phyloP scores from a whole-genome alignment of 768 basidiomycete genomes.

The Leccinum disarticulatum region DNA sequence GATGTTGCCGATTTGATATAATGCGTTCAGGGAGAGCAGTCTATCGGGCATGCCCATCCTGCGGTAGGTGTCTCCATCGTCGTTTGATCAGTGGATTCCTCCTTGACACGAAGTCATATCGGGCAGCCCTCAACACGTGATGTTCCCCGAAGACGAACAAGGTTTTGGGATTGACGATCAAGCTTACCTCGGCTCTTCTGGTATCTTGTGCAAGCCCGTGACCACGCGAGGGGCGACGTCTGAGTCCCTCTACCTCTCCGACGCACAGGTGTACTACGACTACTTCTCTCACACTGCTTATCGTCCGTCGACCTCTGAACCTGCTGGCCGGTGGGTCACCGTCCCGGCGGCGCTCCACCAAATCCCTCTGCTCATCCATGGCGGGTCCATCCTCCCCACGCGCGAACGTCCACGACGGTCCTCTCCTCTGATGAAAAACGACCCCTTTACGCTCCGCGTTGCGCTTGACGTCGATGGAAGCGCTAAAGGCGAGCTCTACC shows the following conservation, averaged over 20 bases:
- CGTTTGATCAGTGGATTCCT: neutral
- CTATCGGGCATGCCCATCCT: constrained; percentile 80
- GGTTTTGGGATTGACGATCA: constrained; percentile 95
- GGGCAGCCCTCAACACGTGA: constrained; percentile 87
- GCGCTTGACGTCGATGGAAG: constrained; percentile 59
- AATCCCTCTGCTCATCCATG: constrained; percentile 84
- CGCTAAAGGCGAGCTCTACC: constrained; percentile 86
- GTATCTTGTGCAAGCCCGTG: constrained; percentile 90
- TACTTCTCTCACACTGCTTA: constrained; percentile 77
- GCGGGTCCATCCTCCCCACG: constrained; percentile 86
- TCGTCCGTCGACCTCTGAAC: constrained; percentile 48
- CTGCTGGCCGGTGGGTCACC: constrained; percentile 63
- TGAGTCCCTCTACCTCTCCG: constrained; percentile 78
- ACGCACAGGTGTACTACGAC: constrained; percentile 93
- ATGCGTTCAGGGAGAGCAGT: constrained; percentile 89
- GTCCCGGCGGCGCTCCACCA: constrained; percentile 79
- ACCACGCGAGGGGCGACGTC: constrained; percentile 69
- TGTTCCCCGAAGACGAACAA: constrained; percentile 84
- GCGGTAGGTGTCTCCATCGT: constrained; percentile 47
- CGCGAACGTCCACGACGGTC: constrained; percentile 86
- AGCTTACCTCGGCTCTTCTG: constrained; percentile 86
- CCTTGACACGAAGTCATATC: neutral
- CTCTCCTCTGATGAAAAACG: constrained; percentile 82
- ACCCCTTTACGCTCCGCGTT: constrained; percentile 90
- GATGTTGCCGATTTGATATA: constrained; percentile 94